Evolutionary conservation across 73 alveolate genomes (phyloP), one percentile per base, ranked within the genome.

Genomic region (Paramecium octaurelia): DNA sequence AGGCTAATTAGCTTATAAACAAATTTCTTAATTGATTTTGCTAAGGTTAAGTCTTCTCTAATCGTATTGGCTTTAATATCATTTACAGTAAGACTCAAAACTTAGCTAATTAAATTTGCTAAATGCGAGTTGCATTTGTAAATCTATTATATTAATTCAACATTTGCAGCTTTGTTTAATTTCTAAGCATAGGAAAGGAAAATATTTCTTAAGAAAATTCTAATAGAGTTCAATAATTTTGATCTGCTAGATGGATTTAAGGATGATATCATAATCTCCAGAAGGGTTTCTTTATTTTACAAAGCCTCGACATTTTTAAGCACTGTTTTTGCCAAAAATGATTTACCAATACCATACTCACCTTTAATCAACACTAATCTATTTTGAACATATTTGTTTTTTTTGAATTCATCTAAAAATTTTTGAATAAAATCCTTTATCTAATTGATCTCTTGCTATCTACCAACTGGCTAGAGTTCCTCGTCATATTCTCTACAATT

Each of bases 271-370:
- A 77, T 38, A 16, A 77, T 77, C 9, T 77, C 90, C 20, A 77
- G 0, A 7, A 21, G 14, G 1, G 40, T 21, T 42, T 31, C 71
- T 38, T 42, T 77, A 38, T 21, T 44, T 27, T 77, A 77, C 40
- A 42, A 27, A 4, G 23, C 5, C 11, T 77, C 90, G 4, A 77
- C 40, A n/a, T 42, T 77, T 38, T 59, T 35, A 11, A 77, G 29
- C 3, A 77, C 40, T 11, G 68, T 77, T 77, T 77, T 77, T 42
- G 48, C 48, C 10, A 77, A 38, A 42, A 38, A 77, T 18, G 90
- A 77, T 44, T 77, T 77, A 4, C 90, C 90, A 21, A 77, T 77
- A 5, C 90, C 90, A 77, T 77, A 77, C 20, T 38, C 71, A 14
- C 90, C 90, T 4, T 31, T 16, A 4, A 77, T 31, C 6, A 38